These are phyloP conservation scores for Nadsonia starkeyi-henricii DNA, from an alignment of 1,139 yeast genomes.

Conservation along the genomic window DNA sequence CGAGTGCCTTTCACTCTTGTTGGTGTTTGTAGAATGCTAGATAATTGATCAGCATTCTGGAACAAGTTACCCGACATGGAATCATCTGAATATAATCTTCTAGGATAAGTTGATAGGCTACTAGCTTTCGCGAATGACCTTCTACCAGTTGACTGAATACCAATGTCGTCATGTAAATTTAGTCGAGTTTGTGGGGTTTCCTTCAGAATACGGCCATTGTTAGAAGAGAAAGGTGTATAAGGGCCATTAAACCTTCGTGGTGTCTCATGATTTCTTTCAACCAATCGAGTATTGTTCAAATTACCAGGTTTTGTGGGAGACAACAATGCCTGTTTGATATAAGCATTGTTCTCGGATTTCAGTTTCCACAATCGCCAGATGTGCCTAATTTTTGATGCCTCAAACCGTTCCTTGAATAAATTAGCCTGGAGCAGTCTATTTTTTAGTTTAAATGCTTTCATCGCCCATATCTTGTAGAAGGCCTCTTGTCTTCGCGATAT, in stretches of 20 bases:
- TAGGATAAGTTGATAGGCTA: not conserved
- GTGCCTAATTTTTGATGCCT: not conserved
- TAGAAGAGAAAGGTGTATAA: no score
- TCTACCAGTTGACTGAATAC: no score
- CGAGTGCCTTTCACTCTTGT: not conserved
- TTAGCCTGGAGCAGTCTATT: not conserved
- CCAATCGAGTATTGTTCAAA: not conserved
- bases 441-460: not conserved
- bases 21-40: not conserved
- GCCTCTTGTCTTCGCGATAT: not conserved
- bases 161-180: no score
- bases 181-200: no score
- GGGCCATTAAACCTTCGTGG: not conserved
- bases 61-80: not conserved
- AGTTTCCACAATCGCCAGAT: not conserved
- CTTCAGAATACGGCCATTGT: no score
- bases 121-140: not conserved
- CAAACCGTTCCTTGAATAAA: not conserved
- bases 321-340: not conserved
- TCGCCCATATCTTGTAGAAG: not conserved
- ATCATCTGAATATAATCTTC: not conserved
- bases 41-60: not conserved
- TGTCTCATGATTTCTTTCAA: not conserved
- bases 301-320: not conserved
- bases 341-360: not conserved